Evolutionary conservation across 176 grass and related monocot genomes (phyloP), one percentile per base, ranked within the genome.

Genomic region (Phoenix dactylifera): DNA sequence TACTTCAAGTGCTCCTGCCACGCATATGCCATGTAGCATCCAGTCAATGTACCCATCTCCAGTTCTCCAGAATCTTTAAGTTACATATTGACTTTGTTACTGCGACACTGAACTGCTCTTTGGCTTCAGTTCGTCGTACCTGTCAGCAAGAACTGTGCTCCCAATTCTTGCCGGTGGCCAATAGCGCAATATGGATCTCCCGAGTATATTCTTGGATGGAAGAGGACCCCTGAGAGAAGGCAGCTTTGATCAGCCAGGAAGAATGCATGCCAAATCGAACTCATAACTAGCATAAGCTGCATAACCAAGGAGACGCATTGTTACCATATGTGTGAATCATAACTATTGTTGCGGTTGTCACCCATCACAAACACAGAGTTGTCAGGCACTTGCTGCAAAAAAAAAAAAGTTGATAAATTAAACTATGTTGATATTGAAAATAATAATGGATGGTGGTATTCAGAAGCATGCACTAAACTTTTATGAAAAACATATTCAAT

Each of bases 321-420:
- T 83, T 89, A 89, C 92, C 78, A 97, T 67, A 97, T 75, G 69
- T 97, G 92, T 30, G 92, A 97, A 78, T 97, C 87, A 35, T 97
- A 97, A 78, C 87, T 97, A 24, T 97, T 97, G 65, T 97, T 97
- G 52, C 92, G 78, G 49, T 97, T 97, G 26, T 91, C 92, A 15
- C 87, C 92, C 92, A 97, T 97, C 56, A 97, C 92, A 67, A 97
- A 91, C 57, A 97, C 84, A 3, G 75, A 72, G 20, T 91, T 88
- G 74, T 88, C 76, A 57, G 87, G 92, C 16, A 97, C 92, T 91
- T 91, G 69, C 92, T 97, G 92, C 54, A 74, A 82, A 20, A 20
- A 20, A 26, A 55, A 52, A 3, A 54, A 17, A 10, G 22, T 14
- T 29, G 6, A 18, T 44, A 63, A 24, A 23, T 9, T 54, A 6